Evolutionary conservation across 257 asterid genomes (phyloP).

Genomic region (Handroanthus guayacan): DNA sequence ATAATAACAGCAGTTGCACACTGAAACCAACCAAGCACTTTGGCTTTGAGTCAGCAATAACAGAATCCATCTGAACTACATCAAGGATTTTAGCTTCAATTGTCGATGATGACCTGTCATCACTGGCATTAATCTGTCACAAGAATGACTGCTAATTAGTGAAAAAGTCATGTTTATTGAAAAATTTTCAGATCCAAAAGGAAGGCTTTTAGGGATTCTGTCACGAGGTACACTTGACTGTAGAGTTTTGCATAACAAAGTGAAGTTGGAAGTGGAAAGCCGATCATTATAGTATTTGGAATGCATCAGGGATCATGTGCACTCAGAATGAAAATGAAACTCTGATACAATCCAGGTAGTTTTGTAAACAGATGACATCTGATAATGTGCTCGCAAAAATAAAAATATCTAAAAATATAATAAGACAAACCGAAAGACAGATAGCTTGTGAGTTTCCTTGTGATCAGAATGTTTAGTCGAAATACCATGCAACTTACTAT

Average conservation of each 20-base stretch:
- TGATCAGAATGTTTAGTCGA: conserved; percentile 19
- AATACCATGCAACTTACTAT: conserved; percentile 14
- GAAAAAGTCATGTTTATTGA: conserved; percentile 15
- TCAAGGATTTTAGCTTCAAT: conserved; percentile 90
- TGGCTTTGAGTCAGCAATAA: conserved; percentile 89
- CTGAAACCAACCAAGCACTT: conserved; percentile 88
- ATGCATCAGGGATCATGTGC: conserved; percentile 27
- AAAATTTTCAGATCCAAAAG: conserved; percentile 9
- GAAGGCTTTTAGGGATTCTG: conserved; percentile 20
- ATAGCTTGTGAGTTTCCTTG: conserved; percentile 12
- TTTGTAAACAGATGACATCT: not conserved
- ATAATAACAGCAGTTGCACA: conserved; percentile 30
- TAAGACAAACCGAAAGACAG: not conserved
- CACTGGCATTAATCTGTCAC: conserved; percentile 96
- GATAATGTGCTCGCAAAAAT: conserved; percentile 6
- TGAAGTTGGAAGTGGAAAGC: conserved; percentile 7
- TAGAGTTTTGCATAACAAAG: conserved; percentile 23
- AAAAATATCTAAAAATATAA: conserved; percentile 12
- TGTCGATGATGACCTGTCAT: conserved; percentile 85
- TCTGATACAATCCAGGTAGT: not conserved
- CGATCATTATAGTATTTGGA: not conserved
- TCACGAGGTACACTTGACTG: conserved; percentile 1
- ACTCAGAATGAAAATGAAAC: conserved; percentile 10
- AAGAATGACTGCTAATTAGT: conserved; percentile 40
- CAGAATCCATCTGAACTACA: conserved; percentile 94